Conservation (phyloP, 441 rosid genomes). For the Populus hybrid region DNA sequence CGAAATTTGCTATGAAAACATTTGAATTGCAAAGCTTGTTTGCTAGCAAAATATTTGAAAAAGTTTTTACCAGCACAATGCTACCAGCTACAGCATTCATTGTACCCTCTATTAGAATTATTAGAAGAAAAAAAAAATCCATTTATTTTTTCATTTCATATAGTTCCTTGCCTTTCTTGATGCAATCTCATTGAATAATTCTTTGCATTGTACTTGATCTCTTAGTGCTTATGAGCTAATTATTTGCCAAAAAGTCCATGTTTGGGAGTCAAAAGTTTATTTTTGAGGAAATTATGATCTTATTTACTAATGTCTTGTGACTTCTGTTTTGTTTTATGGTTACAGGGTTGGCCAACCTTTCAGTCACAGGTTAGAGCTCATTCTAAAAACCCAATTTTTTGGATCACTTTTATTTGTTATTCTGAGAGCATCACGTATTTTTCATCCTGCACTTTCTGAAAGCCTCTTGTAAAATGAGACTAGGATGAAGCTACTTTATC, state of each 20-base stretch:
- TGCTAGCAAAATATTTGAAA: neutral
- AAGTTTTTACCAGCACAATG: neutral
- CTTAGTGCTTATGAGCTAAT: neutral
- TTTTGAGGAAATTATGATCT: slow-evolving; percentile 1
- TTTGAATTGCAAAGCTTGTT: neutral
- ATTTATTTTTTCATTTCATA: neutral
- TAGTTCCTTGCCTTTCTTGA: neutral
- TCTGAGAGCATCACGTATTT: neutral
- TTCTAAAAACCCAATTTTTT: slow-evolving; percentile 15
- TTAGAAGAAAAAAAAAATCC: neutral
- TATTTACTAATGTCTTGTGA: neutral
- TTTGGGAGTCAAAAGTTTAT: neutral
- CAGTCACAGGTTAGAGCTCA: slow-evolving; percentile 78
- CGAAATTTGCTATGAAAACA: neutral
- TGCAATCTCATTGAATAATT: neutral
- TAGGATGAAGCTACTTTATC: neutral
- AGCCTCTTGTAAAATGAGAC: neutral
- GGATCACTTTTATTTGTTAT: neutral
- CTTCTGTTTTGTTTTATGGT: slow-evolving; percentile 13
- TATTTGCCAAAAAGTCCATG: neutral
- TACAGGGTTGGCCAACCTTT: slow-evolving; percentile 97
- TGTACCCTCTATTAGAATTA: neutral
- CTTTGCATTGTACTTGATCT: neutral
- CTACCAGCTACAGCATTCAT: neutral
- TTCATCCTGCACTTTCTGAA: neutral